A percentile compares a stretch with the other conserved stretches of the same genome.
These are phyloP conservation scores for Lithospermum erythrorhizon DNA, from an alignment of 257 asterid genomes.

Conservation along the genomic window DNA sequence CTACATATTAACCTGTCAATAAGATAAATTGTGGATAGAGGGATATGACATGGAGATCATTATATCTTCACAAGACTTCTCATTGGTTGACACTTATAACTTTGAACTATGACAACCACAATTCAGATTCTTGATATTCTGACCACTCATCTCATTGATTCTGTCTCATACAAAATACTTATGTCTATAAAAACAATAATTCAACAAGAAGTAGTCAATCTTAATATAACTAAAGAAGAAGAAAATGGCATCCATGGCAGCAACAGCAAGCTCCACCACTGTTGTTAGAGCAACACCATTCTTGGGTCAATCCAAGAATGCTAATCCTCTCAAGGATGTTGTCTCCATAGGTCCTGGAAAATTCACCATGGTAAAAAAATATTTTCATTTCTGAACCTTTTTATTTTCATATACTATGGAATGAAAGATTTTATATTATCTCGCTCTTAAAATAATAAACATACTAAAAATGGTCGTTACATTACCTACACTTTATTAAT, in stretches of 20 bases:
- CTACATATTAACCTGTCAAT: not conserved
- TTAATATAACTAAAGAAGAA: not conserved
- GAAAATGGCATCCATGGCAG: slow-evolving; percentile 53
- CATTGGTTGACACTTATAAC: slow-evolving; percentile 32
- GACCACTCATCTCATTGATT: slow-evolving; percentile 27
- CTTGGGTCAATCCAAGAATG: slow-evolving; percentile 59
- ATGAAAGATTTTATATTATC: no score
- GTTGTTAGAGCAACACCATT: slow-evolving; percentile 60
- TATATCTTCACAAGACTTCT: slow-evolving; percentile 29
- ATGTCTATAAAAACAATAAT: not conserved
- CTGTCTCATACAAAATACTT: slow-evolving; percentile 13
- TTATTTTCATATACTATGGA: no score
- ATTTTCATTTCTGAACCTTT: no score
- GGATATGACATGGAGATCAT: slow-evolving; percentile 41
- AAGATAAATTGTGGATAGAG: slow-evolving; percentile 34
- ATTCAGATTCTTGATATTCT: slow-evolving; percentile 23
- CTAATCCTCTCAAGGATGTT: slow-evolving; percentile 46
- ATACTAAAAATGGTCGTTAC: no score
- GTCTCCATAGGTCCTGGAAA: slow-evolving; percentile 51
- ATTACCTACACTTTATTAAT: no score
- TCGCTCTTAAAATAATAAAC: no score
- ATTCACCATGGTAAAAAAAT: slow-evolving; percentile 39
- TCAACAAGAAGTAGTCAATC: not conserved
- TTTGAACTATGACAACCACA: slow-evolving; percentile 36
- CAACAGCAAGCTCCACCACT: slow-evolving; percentile 44